Evolutionary conservation across 208 protist species (phyloP), one percentile per base, ranked within the genome.

Genomic region (Trypanosoma conorhini): DNA sequence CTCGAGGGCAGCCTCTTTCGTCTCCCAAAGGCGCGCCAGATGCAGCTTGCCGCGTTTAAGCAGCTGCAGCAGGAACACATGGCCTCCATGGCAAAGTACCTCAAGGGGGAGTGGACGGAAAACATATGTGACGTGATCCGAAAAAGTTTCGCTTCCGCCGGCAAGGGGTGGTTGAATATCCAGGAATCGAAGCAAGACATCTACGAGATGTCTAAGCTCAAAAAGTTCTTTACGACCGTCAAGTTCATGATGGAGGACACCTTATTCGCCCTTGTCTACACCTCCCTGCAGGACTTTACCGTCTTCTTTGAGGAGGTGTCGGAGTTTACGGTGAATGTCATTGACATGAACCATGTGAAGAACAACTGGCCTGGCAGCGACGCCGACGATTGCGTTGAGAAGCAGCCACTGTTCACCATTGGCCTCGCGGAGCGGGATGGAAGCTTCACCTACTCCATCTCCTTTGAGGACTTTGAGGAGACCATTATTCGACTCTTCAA

Each of bases 91-190:
- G 76, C 82, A 19, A 65, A 74, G 50, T 95, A 96, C 70, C 85
- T 99, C 31, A 97, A 96, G 75, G 85, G 89, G 31, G 80, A 83
- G 31, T 99, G 97, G 97, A 73, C 95, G 48, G 74, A 91, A 62
- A 89, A 85, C 59, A 88, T 99, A 30, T 95, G 96, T 68, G 85
- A 86, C 24, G 83, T 88, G 44, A 96, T 99, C 74, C 74, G 77
- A 31, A 67, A 79, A 24, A 92, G 89, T 76, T 94, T 99, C 56
- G 74, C 85, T 63, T 90, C 91, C n/a, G 87, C 98, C 7, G 97
- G 96, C 30, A 99, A 99, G 76, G 98, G 98, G n/a, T 99, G 98
- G 98, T 87, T 99, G 52, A 99, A 99, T 80, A 81, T 99, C 56
- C 74, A 89, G 40, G 98, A 99, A 74, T 86, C 77, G 30, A 96